A percentile compares a stretch with the other conserved stretches of the same genome.
Conservation (phyloP, 257 asterid genomes). For the Nicotiana undulata region DNA sequence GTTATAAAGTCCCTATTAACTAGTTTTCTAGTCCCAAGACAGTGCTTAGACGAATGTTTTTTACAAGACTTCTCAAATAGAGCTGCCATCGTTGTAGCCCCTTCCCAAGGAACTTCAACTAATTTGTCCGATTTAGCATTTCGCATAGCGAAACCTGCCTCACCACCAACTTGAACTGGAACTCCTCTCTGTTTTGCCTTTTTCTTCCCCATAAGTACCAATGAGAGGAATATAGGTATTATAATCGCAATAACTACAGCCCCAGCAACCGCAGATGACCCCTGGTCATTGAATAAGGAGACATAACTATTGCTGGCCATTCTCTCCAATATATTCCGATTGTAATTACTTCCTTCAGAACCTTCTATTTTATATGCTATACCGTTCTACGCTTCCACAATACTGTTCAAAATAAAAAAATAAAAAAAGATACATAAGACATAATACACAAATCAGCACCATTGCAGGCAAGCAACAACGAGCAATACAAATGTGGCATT, state of each 20-base stretch:
- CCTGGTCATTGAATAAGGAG: slow-evolving; percentile 34
- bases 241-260: slow-evolving; percentile 47
- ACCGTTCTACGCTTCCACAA: background rate
- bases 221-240: slow-evolving; percentile 51
- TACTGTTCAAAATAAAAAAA: background rate
- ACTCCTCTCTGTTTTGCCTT: slow-evolving; percentile 71
- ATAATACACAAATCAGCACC: background rate
- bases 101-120: slow-evolving; percentile 93
- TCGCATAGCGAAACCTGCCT: slow-evolving; percentile 63
- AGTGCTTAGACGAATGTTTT: slow-evolving; percentile 40
- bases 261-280: slow-evolving; percentile 33
- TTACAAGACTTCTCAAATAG: slow-evolving; percentile 79
- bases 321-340: slow-evolving; percentile 20
- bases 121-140: slow-evolving; percentile 48
- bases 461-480: background rate
- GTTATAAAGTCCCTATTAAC: slow-evolving; percentile 43
- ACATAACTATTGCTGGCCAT: slow-evolving; percentile 21
- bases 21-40: slow-evolving; percentile 75
- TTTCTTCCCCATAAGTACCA: slow-evolving; percentile 41
- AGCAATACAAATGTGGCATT: background rate
- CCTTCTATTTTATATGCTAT: slow-evolving; percentile 18
- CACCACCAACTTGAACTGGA: slow-evolving; percentile 65
- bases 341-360: slow-evolving; percentile 8
- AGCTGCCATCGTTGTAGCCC: slow-evolving; percentile 81
- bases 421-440: background rate